Evolutionary conservation across 2,329 filamentous ascomycete genomes (phyloP), one percentile per base, ranked within the genome.

Genomic region (Epichloe brachyelytri): DNA sequence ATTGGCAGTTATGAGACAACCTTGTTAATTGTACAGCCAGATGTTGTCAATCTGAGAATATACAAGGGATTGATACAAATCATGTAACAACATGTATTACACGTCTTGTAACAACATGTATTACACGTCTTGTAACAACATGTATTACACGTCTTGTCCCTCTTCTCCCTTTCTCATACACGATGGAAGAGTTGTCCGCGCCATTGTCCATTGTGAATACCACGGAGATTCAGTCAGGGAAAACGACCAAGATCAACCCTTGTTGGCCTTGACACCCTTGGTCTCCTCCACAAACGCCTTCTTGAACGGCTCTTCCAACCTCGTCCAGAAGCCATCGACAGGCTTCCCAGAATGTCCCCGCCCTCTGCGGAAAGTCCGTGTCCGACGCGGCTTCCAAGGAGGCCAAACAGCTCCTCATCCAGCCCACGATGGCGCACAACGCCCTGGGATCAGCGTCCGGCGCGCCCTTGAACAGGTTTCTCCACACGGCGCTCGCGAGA

Each of bases 401-500:
- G 53, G 65, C 65, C 44, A 79, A 58, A 26, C 67, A 67, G 19
- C 67, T 65, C 41, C 78, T 68, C 68, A 81, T 77, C 75, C 76
- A 81, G 34, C 71, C 71, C 20, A 80, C 77, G 45, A 80, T 68
- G 48, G 76, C 76, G 2, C 77, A 73, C 46, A 81, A 64, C 30
- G 65, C 59, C 49, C 76, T 66, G 37, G 73, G 65, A 55, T 81
- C 76, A 15, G 72, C 69, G 53, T 78, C 73, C 30, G 73, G 69
- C 46, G 70, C 67, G 20, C 80, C 88, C 71, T 91, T 89, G 75
- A 88, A 95, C 51, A 98, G 64, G 68, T 97, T 97, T 62, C 93
- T 78, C 93, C 93, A 98, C 46, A 98, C 74, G 8, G 93, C 93
- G 41, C 85, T 76, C 3, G 84, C 87, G 14, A 93, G 74, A 51